Evolutionary conservation across 1,284 basidiomycete species (phyloP), one percentile per base, ranked within the genome.

Genomic region (Ganoderma multipileum): DNA sequence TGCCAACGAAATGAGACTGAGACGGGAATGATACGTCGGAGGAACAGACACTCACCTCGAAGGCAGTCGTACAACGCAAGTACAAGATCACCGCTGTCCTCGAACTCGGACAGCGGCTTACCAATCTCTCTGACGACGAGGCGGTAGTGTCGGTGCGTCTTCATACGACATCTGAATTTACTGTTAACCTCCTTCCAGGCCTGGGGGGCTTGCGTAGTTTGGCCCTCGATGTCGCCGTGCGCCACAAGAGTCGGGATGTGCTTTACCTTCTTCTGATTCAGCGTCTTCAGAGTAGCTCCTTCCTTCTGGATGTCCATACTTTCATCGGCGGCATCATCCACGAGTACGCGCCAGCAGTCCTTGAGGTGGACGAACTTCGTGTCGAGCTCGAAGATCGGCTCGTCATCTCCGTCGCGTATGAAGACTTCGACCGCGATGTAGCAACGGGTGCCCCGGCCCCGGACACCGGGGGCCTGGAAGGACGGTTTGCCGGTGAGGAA

Each of bases 221-320:
- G 64, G n/a, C 39, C 58, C 20, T 54, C 42, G 3, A 73, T 30
- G 42, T 74, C 73, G n/a, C 69, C 71, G 44, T 67, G 69, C 8
- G 57, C 64, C 1, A 60, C 57, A 0, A 74, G 39, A 3, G 64
- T 67, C 0, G 76, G 70, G n/a, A 77, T 72, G 39, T 74, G 63
- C 0, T 57, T 63, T 8, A 77, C 73, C 0, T 64, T 41, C 0
- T 64, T 26, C 1, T 38, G 2, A n/a, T 76, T 58, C 2, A 79
- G 71, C 14, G 62, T 28, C 20, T 62, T 42, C 33, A 70, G 66
- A 2, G 61, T 57, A 8, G 14, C 14, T 12, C 69, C 69, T 18
- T 70, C 69, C 54, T 59, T 47, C 44, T 63, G 54, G n/a, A 70
- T 63, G 8, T 41, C 64, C 9, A 7, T 0, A 9, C 5, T 5